Evolutionary conservation across 805 yeast species (phyloP).

Genomic region (Myxozyma monticola): DNA sequence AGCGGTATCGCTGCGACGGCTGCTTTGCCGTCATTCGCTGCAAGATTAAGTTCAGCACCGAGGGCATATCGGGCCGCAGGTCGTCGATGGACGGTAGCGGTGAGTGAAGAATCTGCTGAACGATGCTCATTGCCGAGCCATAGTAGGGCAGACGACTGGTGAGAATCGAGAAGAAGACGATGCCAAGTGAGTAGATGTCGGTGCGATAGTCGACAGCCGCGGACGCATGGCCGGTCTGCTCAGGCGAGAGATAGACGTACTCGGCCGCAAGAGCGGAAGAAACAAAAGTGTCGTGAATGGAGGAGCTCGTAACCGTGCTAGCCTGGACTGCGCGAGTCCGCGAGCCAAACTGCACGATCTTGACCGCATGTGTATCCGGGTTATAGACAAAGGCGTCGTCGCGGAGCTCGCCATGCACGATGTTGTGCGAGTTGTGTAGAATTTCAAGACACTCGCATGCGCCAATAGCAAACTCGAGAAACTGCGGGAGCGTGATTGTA

Average conservation of each 20-base stretch:
- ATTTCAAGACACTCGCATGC: slow-evolving; percentile 29
- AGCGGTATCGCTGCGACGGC: slow-evolving; percentile 23
- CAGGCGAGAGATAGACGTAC: slow-evolving; percentile 29
- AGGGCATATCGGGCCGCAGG: slow-evolving; percentile 29
- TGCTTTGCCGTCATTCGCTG: slow-evolving; percentile 30
- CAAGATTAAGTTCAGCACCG: slow-evolving; percentile 21
- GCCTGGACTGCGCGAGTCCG: slow-evolving; percentile 16
- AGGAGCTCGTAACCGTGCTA: not conserved
- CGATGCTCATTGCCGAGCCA: slow-evolving; percentile 28
- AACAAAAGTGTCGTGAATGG: slow-evolving; percentile 14
- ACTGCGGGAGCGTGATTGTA: slow-evolving; percentile 25
- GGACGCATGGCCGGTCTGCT: slow-evolving; percentile 32
- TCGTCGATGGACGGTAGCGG: slow-evolving; percentile 25
- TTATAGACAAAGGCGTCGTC: slow-evolving; percentile 30
- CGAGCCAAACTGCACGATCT: slow-evolving; percentile 27
- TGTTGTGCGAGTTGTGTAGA: slow-evolving; percentile 26
- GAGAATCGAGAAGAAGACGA: slow-evolving; percentile 28
- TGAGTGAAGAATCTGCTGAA: slow-evolving; percentile 26
- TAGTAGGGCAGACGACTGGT: slow-evolving; percentile 26
- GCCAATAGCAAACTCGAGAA: slow-evolving; percentile 31
- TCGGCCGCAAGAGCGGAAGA: slow-evolving; percentile 10
- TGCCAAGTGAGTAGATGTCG: slow-evolving; percentile 32
- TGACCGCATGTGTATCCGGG: slow-evolving; percentile 18
- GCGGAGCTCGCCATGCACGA: slow-evolving; percentile 32
- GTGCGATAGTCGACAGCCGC: slow-evolving; percentile 28